Evolutionary conservation across 805 yeast genomes (phyloP).

Genomic region (Tetrapisispora phaffii): DNA sequence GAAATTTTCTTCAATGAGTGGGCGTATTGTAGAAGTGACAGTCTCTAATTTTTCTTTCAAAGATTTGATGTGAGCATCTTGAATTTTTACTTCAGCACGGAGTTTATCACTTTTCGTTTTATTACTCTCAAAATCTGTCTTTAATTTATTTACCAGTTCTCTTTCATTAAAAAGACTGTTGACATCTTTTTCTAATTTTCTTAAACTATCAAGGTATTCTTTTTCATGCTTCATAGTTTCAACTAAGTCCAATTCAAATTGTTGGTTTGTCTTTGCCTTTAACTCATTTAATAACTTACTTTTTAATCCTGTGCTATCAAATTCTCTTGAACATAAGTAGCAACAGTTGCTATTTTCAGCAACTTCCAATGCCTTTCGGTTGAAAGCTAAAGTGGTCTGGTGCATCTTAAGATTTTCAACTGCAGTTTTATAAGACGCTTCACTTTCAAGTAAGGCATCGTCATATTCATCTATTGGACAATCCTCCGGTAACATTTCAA

Average conservation of each 20-base stretch:
- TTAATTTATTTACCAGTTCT: not conserved
- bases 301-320: conserved; percentile 33
- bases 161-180: conserved; percentile 6
- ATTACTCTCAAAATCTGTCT: conserved; percentile 6
- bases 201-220: conserved; percentile 19
- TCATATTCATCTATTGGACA: conserved; percentile 42
- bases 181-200: conserved; percentile 19
- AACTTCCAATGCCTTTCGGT: conserved; percentile 53
- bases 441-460: conserved; percentile 42
- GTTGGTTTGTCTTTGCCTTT: conserved; percentile 25
- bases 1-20: conserved; percentile 21
- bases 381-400: conserved; percentile 61
- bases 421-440: conserved; percentile 50
- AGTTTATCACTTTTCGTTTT: not conserved
- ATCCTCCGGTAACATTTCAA: conserved; percentile 31
- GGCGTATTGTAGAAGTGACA: conserved; percentile 20
- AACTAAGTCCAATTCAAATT: conserved; percentile 27
- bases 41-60: conserved; percentile 12
- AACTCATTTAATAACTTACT: conserved; percentile 23
- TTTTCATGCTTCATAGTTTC: conserved; percentile 29
- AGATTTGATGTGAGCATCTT: conserved; percentile 22
- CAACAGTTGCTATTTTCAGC: conserved; percentile 55
- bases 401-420: conserved; percentile 58
- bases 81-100: conserved; percentile 11
- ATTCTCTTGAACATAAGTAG: conserved; percentile 60